phyloP scores from a whole-genome alignment of 192 early-diverging fungal species.

The Coemansia sp. region DNA sequence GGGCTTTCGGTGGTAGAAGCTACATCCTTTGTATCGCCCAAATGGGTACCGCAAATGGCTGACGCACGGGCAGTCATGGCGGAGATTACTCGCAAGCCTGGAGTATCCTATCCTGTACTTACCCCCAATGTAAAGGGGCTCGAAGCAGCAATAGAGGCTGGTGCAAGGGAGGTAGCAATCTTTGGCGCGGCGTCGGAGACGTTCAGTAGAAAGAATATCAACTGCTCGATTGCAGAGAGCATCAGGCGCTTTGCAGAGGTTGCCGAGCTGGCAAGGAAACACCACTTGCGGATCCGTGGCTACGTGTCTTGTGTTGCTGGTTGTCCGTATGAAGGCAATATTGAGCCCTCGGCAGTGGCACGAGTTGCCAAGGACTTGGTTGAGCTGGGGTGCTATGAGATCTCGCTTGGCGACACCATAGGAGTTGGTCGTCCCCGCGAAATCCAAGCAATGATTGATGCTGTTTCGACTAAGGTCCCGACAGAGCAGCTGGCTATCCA shows the following conservation, averaged over 20 bases:
- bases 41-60: constrained; percentile 96
- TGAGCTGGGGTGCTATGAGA: constrained; percentile 95
- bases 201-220: constrained; percentile 89
- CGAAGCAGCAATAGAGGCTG: constrained; percentile 73
- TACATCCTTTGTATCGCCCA: constrained; percentile 92
- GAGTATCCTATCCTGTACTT: constrained; percentile 85
- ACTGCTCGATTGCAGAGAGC: constrained; percentile 84
- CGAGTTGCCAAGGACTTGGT: constrained; percentile 67
- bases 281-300: constrained; percentile 67
- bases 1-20: constrained; percentile 85
- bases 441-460: constrained; percentile 68
- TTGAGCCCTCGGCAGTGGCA: constrained; percentile 69
- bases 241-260: constrained; percentile 70
- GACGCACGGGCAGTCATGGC: constrained; percentile 77
- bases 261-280: constrained; percentile 58
- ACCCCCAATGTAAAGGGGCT: constrained; percentile 86
- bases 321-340: constrained; percentile 87
- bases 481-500: constrained; percentile 81
- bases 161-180: constrained; percentile 85
- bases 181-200: constrained; percentile 84
- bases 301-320: constrained; percentile 90
- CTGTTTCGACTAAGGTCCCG: constrained; percentile 67
- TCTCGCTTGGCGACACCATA: constrained; percentile 95
- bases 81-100: constrained; percentile 58
- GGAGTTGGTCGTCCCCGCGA: constrained; percentile 77